These are phyloP conservation scores for Suhomyces faveliae DNA, from an alignment of 805 yeast species.

Conservation along the genomic window DNA sequence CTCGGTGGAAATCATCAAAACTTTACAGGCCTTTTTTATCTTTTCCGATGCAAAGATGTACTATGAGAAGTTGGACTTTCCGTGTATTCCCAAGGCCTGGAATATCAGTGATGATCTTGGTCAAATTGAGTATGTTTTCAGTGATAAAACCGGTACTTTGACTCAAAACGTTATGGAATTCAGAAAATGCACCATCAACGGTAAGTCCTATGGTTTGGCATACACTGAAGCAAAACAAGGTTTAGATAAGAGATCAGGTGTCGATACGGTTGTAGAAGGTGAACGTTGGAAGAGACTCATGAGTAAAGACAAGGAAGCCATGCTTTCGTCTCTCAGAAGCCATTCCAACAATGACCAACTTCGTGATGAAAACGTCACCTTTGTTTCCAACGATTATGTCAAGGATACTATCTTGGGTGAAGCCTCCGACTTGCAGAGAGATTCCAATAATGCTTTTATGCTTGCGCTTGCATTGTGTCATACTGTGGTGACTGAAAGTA, in stretches of 20 bases:
- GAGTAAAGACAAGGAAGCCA: slow-evolving; percentile 54
- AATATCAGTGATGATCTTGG: slow-evolving; percentile 83
- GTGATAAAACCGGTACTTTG: slow-evolving; percentile 82
- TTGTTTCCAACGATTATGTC: slow-evolving; percentile 59
- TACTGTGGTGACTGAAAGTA: slow-evolving; percentile 64
- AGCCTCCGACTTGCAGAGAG: slow-evolving; percentile 32
- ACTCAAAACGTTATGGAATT: slow-evolving; percentile 87
- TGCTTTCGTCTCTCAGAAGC: slow-evolving; percentile 43
- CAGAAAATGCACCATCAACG: slow-evolving; percentile 75
- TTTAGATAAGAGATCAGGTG: slow-evolving; percentile 71
- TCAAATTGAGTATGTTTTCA: slow-evolving; percentile 79
- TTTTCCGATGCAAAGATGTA: slow-evolving; percentile 74
- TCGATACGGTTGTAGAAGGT: slow-evolving; percentile 66
- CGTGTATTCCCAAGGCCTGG: slow-evolving; percentile 85
- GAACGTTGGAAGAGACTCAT: slow-evolving; percentile 52
- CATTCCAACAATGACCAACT: slow-evolving; percentile 32
- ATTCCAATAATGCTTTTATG: slow-evolving; percentile 58
- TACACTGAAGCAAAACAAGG: slow-evolving; percentile 85
- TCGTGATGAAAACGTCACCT: slow-evolving; percentile 52
- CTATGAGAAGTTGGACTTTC: slow-evolving; percentile 66
- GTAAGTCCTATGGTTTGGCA: slow-evolving; percentile 71
- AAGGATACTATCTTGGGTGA: slow-evolving; percentile 45
- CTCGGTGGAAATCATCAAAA: slow-evolving; percentile 77
- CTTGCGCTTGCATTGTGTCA: slow-evolving; percentile 70
- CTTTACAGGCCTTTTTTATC: slow-evolving; percentile 79